These are phyloP conservation scores for Oxytropis ochrocephala DNA, from an alignment of 306 rosid genomes.

Conservation along the genomic window DNA sequence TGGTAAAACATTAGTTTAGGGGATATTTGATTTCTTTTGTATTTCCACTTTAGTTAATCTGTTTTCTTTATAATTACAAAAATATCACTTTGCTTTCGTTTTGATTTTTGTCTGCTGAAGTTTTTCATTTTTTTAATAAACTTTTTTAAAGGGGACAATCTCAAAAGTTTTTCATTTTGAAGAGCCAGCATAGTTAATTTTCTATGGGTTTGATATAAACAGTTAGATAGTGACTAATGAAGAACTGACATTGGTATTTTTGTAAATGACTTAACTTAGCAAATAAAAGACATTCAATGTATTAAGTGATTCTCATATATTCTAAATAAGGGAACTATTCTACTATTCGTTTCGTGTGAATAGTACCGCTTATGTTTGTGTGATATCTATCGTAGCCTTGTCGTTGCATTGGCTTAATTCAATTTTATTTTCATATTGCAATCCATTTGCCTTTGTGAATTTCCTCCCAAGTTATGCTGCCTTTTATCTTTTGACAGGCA, in stretches of 20 bases:
- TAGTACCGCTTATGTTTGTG: background rate
- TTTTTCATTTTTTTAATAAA: background rate
- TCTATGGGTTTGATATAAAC: background rate
- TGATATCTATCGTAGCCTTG: background rate
- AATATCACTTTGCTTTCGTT: background rate
- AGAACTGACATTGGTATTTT: background rate
- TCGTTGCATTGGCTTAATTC: background rate
- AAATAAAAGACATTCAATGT: background rate
- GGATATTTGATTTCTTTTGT: background rate
- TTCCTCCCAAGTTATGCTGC: slow-evolving; percentile 9
- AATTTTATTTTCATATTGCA: background rate
- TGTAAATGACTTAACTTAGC: background rate
- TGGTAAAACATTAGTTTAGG: background rate
- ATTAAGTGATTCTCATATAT: background rate
- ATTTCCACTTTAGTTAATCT: background rate
- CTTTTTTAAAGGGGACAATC: no score
- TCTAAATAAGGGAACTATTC: background rate
- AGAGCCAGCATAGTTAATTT: background rate
- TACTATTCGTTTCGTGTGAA: background rate
- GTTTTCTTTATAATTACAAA: background rate
- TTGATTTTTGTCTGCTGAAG: background rate
- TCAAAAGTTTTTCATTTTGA: background rate
- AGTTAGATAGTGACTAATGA: background rate
- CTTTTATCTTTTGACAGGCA: slow-evolving; percentile 58
- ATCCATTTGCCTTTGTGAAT: background rate